Conservation (phyloP, 2,329 filamentous ascomycete species). For the Paecilomyces sp. region DNA sequence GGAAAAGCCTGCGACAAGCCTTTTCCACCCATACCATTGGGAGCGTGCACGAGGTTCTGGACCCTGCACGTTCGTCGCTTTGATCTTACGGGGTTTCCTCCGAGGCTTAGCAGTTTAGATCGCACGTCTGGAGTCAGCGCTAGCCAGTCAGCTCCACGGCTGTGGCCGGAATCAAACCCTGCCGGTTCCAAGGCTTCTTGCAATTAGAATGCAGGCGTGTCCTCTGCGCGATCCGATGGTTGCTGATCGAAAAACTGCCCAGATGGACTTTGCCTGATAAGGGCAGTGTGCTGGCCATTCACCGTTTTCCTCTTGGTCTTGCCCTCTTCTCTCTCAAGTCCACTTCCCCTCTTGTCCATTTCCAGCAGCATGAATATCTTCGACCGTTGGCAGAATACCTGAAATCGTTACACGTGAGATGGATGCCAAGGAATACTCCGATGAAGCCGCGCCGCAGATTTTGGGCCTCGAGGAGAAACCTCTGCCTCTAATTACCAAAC, state of each 20-base stretch:
- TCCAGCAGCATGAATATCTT: not conserved
- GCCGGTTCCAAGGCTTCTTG: not conserved
- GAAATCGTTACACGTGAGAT: not conserved
- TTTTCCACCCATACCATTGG: not conserved
- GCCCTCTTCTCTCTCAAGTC: not conserved
- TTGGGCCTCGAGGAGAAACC: not conserved
- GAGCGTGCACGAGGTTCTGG: not conserved
- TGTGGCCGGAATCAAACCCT: not conserved
- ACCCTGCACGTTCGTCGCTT: not conserved
- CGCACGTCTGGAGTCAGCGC: not conserved
- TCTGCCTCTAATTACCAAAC: slow-evolving; percentile 2
- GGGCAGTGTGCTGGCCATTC: slow-evolving; percentile 21
- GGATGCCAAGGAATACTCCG: not conserved
- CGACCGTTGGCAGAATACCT: not conserved
- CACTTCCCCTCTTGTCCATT: not conserved
- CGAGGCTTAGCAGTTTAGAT: not conserved
- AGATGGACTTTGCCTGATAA: slow-evolving; percentile 18
- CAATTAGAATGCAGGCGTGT: not conserved
- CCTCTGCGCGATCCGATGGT: not conserved
- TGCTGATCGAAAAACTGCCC: not conserved
- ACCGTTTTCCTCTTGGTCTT: slow-evolving; percentile 10
- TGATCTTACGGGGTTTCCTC: not conserved
- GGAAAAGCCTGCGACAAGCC: not conserved
- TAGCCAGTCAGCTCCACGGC: not conserved
- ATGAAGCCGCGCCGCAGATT: not conserved